phyloP scores from a whole-genome alignment of 352 stramenopile species.

The Thraustochytrium striatum region DNA sequence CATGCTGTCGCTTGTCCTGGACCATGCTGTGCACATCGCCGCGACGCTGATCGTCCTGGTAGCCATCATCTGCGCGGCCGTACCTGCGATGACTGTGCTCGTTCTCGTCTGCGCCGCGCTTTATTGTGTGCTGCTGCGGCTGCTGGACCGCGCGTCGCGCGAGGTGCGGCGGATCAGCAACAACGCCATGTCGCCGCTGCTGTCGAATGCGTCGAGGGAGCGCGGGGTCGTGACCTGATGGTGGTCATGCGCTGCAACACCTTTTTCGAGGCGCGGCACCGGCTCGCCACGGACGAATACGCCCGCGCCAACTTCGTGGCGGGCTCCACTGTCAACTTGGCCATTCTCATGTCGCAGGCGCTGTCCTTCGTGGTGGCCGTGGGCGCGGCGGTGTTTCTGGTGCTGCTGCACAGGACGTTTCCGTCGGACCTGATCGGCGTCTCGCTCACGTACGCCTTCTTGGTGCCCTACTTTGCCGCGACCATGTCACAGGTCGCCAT shows the following conservation, averaged over 20 bases:
- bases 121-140: constrained; percentile 71
- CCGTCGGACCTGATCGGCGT: constrained; percentile 13
- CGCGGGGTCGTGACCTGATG: background rate
- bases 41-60: constrained; percentile 59
- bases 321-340: constrained; percentile 34
- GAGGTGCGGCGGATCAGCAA: constrained; percentile 65
- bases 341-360: constrained; percentile 6
- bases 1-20: constrained; percentile 62
- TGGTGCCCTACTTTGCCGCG: constrained; percentile 29
- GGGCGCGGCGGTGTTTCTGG: constrained; percentile 8
- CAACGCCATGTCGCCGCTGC: constrained; percentile 65
- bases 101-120: constrained; percentile 62
- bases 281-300: constrained; percentile 27
- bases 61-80: constrained; percentile 60
- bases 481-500: constrained; percentile 28
- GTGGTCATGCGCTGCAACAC: background rate
- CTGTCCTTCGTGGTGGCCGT: constrained; percentile 35
- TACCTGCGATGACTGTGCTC: constrained; percentile 49
- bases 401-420: constrained; percentile 8
- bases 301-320: constrained; percentile 28
- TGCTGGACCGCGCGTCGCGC: constrained; percentile 60
- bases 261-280: constrained; percentile 40
- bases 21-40: constrained; percentile 60
- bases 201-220: constrained; percentile 53
- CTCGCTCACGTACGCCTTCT: constrained; percentile 14